Base-by-base conservation (phyloP, 768 basidiomycete genomes). In the Suillus alpinus region DNA sequence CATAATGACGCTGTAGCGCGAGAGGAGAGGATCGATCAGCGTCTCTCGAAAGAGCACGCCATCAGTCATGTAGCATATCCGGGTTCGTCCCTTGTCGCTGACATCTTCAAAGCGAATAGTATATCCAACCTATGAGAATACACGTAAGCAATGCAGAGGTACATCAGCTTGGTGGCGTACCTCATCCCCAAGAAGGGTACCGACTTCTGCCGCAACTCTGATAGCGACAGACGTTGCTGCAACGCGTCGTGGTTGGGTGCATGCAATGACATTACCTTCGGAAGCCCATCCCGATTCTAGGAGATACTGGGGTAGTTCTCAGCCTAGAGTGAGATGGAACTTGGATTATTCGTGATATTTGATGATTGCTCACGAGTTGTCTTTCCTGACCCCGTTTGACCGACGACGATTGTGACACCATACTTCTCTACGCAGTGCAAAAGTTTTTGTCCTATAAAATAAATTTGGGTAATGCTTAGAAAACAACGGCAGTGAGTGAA, bases 31-130 rank as follows among this genome's bases (percentile, higher is more conserved):
- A 70, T 99, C 96, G 40, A 95, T 79, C 67, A 98, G 83, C 26
- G 89, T 89, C 76, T 98, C 95, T 61, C 95, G 86, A 72, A 98
- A 98, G 40, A 99, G 86, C 88, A 98, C 95, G 49, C 97, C 97
- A 72, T 99, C 97, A 36, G 97, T 99, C 85, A 98, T 84, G 73
- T 98, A 99, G 44, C 94, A 82, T 72, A 99, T 92, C 31, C 92
- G 83, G 1, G 97, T 98, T 57, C 85, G 80, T 32, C 89, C 84
- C 67, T 91, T 93, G 70, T 84, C 84, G 68, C 89, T 92, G 57
- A 96, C 86, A 66, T 97, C 94, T 72, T 99, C 97, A 63, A 98
- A 98, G 9, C 97, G 88, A 63, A 99, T 98, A 6, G 92, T 92
- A 71, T 99, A 99, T 7, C 97, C 97, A 66, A 99, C 95, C 94